Conservation (phyloP, 805 yeast genomes). For the Maudiozyma serrabonitensis region DNA sequence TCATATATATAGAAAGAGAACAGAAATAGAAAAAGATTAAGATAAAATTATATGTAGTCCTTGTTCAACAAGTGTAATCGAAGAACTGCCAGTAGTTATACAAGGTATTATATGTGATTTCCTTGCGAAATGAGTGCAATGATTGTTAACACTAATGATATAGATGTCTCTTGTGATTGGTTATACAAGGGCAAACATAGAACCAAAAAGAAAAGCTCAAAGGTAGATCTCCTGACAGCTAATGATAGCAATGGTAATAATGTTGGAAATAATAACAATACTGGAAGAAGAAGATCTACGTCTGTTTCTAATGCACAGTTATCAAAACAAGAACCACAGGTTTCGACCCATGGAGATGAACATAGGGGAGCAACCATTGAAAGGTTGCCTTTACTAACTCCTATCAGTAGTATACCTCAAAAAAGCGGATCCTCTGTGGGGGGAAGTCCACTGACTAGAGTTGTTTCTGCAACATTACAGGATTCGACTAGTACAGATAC, state of each 20-base stretch:
- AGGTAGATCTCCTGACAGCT: background rate
- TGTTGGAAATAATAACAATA: background rate
- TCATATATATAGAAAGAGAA: too few species aligned
- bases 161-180: conserved; percentile 76
- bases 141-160: conserved; percentile 5
- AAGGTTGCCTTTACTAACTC: background rate
- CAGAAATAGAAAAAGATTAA: too few species aligned
- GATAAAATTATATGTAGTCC: too few species aligned
- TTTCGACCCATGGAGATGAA: background rate
- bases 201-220: conserved; percentile 2
- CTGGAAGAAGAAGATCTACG: conserved; percentile 11
- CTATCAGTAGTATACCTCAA: background rate
- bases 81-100: too few species aligned
- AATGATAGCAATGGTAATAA: background rate
- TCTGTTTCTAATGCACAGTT: conserved; percentile 15
- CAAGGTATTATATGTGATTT: too few species aligned
- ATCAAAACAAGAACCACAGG: conserved; percentile 1
- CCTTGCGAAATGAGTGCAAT: background rate
- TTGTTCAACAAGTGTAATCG: too few species aligned
- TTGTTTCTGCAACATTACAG: background rate
- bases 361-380: background rate
- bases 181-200: conserved; percentile 58
- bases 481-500: background rate
- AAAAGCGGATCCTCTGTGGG: background rate
- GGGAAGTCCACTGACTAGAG: background rate